These are phyloP conservation scores for Apostasia shenzhenica DNA, from an alignment of 106 monocot genomes.

Conservation along the genomic window DNA sequence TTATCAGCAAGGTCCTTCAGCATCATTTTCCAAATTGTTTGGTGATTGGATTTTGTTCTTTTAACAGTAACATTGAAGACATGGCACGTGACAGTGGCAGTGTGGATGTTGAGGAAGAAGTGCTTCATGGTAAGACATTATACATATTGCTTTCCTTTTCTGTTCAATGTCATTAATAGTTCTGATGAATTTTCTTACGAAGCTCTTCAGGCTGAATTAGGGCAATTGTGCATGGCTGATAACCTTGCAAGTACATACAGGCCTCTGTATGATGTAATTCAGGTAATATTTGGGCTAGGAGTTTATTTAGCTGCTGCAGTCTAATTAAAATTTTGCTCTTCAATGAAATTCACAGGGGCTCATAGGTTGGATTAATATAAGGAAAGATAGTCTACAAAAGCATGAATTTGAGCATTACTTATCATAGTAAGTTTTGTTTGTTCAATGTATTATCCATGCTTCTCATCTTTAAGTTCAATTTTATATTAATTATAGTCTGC, in stretches of 20 bases:
- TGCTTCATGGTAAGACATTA: slow-evolving; percentile 51
- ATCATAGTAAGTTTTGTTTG: slow-evolving; percentile 49
- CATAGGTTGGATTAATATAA: slow-evolving; percentile 69
- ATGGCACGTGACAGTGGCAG: slow-evolving; percentile 91
- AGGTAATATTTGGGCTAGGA: slow-evolving; percentile 40
- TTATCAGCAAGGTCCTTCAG: background rate
- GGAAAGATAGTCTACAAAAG: slow-evolving; percentile 55
- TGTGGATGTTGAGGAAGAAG: slow-evolving; percentile 85
- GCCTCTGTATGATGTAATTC: slow-evolving; percentile 82
- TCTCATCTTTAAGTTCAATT: background rate
- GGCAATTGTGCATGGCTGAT: slow-evolving; percentile 49
- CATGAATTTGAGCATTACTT: slow-evolving; percentile 77
- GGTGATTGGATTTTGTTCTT: background rate
- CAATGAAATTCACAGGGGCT: slow-evolving; percentile 53
- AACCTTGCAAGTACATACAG: slow-evolving; percentile 49
- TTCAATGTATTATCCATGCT: background rate
- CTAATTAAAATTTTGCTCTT: background rate
- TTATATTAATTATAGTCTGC: background rate
- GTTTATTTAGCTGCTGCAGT: background rate
- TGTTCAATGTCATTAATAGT: no score
- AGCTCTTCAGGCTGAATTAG: slow-evolving; percentile 75
- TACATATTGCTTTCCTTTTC: background rate
- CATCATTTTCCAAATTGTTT: background rate
- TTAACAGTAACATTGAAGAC: slow-evolving; percentile 86
- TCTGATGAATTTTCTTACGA: slow-evolving; percentile 7